A percentile compares a stretch with the other conserved stretches of the same genome.
These are phyloP conservation scores for Bruguiera gymnorhiza DNA, from an alignment of 345 rosid genomes.

Conservation along the genomic window DNA sequence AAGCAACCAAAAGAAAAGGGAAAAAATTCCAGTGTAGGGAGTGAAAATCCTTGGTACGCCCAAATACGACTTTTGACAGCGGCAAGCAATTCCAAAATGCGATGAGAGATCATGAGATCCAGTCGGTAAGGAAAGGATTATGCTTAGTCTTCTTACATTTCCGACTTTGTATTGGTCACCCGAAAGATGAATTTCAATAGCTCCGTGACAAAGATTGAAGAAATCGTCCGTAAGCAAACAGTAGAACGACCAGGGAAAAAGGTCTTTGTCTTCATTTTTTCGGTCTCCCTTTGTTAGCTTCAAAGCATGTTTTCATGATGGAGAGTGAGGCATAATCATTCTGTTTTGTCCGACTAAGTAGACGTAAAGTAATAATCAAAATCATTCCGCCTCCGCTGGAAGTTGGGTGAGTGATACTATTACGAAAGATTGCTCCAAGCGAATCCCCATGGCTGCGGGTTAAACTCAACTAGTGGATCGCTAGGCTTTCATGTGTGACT, in stretches of 20 bases:
- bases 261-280: not conserved
- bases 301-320: constrained; percentile 89
- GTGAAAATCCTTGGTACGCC: too few species aligned
- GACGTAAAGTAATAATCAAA: constrained; percentile 11
- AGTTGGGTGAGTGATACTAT: not conserved
- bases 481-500: too few species aligned
- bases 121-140: too few species aligned
- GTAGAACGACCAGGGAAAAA: constrained; percentile 23
- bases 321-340: constrained; percentile 32
- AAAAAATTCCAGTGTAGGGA: too few species aligned
- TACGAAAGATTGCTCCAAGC: not conserved
- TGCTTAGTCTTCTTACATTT: too few species aligned
- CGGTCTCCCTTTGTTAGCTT: constrained; percentile 52
- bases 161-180: not conserved
- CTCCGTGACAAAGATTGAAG: constrained; percentile 18
- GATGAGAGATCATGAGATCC: too few species aligned
- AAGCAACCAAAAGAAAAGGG: too few species aligned
- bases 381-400: not conserved
- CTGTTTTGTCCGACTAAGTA: constrained; percentile 23
- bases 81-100: too few species aligned
- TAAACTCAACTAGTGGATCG: too few species aligned
- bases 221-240: constrained; percentile 25
- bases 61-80: too few species aligned
- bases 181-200: not conserved
- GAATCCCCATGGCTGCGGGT: not conserved